These are phyloP conservation scores for Podila verticillata DNA, from an alignment of 192 early-diverging fungal species.

Conservation along the genomic window DNA sequence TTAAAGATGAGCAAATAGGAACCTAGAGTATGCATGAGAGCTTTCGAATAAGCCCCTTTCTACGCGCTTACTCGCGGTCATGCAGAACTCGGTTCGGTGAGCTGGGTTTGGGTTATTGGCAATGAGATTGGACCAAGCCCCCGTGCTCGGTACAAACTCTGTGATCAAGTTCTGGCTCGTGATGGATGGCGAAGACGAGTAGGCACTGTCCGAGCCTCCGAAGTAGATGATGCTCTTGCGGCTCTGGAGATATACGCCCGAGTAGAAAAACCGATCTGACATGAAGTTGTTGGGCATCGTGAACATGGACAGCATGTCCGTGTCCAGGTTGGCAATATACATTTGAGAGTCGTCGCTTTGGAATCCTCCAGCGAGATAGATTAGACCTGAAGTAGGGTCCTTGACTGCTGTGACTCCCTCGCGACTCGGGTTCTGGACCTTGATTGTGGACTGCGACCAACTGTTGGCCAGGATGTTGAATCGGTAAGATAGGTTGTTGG, in stretches of 20 bases:
- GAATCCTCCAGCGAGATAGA: slow-evolving; percentile 18
- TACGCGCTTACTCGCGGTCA: slow-evolving; percentile 10
- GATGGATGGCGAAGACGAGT: neutral
- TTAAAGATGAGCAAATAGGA: neutral
- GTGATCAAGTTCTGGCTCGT: slow-evolving; percentile 4
- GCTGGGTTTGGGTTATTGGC: slow-evolving; percentile 3
- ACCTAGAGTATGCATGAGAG: too few relatives aligned
- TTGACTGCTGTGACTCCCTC: slow-evolving; percentile 5
- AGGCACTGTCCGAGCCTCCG: neutral
- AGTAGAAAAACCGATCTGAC: slow-evolving; percentile 2
- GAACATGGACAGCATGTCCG: slow-evolving; percentile 12
- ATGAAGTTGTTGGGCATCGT: slow-evolving; percentile 12
- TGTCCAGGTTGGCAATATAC: slow-evolving; percentile 13
- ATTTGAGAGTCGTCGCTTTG: slow-evolving; percentile 22
- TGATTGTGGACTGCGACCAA: slow-evolving; percentile 12
- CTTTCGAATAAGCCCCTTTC: too few relatives aligned
- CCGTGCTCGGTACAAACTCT: slow-evolving; percentile 11
- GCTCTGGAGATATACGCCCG: slow-evolving; percentile 12
- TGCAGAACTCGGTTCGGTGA: slow-evolving; percentile 6
- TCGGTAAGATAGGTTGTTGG: slow-evolving; percentile 1
- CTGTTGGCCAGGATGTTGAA: slow-evolving; percentile 1
- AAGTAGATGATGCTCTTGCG: slow-evolving; percentile 16
- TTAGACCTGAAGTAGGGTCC: slow-evolving; percentile 3
- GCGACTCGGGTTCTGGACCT: slow-evolving; percentile 7
- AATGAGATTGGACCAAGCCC: slow-evolving; percentile 2